Evolutionary conservation across 2,329 filamentous ascomycete species (phyloP).

Genomic region (Purpureocillium takamizusanense): DNA sequence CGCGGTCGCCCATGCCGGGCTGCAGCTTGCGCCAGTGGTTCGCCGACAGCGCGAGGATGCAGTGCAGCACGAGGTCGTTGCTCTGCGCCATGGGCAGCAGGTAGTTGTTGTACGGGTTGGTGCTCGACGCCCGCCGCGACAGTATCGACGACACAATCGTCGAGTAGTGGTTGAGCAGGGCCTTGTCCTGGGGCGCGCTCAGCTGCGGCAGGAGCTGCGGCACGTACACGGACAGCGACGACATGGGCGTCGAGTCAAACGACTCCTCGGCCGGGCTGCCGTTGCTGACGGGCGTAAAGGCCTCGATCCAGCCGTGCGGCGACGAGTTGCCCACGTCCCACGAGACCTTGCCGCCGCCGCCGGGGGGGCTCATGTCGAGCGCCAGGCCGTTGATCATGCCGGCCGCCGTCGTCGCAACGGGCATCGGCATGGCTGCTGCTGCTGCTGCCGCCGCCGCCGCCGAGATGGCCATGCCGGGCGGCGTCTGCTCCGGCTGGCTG

Average conservation of each 20-base stretch:
- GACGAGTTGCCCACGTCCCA: conserved; percentile 14
- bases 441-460: not conserved
- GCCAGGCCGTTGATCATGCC: conserved; percentile 6
- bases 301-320: conserved; percentile 13
- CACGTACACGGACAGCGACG: conserved; percentile 17
- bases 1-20: conserved; percentile 18
- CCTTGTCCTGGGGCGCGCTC: conserved; percentile 17
- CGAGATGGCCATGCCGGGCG: not conserved
- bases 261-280: conserved; percentile 14
- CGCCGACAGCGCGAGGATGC: conserved; percentile 21
- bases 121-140: conserved; percentile 16
- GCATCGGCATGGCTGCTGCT: conserved; percentile 4
- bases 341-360: conserved; percentile 6
- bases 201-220: conserved; percentile 20
- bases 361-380: conserved; percentile 9
- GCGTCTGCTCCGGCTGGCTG: conserved; percentile 3
- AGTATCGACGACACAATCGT: conserved; percentile 23
- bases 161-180: conserved; percentile 23
- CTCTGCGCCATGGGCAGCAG: conserved; percentile 22
- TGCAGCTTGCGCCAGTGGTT: conserved; percentile 25
- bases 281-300: conserved; percentile 14
- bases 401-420: conserved; percentile 1
- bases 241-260: conserved; percentile 7
- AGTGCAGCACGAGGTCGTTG: conserved; percentile 22
- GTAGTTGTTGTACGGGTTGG: conserved; percentile 22